Evolutionary conservation across 768 basidiomycete genomes (phyloP).

Genomic region (Artomyces pyxidatus): DNA sequence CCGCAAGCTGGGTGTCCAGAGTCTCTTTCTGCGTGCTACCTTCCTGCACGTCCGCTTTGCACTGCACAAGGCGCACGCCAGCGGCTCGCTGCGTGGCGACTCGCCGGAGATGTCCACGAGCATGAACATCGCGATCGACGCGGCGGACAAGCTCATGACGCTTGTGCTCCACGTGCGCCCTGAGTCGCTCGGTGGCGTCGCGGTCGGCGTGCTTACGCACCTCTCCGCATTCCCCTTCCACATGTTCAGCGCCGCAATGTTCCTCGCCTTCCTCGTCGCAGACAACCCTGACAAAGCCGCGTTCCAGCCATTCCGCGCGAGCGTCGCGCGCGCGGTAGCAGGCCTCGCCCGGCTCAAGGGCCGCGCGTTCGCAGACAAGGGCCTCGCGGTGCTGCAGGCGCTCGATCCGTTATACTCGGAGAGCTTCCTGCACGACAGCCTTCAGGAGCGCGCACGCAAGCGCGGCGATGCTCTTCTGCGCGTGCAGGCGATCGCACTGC

Average conservation of each 20-base stretch:
- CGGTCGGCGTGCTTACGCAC: slow-evolving; percentile 70
- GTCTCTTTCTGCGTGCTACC: slow-evolving; percentile 69
- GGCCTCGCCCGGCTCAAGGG: slow-evolving; percentile 61
- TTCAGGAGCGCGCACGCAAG: slow-evolving; percentile 49
- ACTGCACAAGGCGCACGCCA: slow-evolving; percentile 72
- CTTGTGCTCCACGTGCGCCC: slow-evolving; percentile 71
- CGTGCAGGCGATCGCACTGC: slow-evolving; percentile 54
- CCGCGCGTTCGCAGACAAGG: slow-evolving; percentile 66
- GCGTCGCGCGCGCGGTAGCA: slow-evolving; percentile 59
- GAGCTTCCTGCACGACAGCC: slow-evolving; percentile 42
- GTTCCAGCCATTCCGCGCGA: slow-evolving; percentile 65
- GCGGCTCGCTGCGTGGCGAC: slow-evolving; percentile 16
- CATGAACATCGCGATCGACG: slow-evolving; percentile 65
- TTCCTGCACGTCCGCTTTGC: slow-evolving; percentile 82
- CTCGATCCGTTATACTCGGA: slow-evolving; percentile 67
- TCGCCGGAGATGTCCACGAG: slow-evolving; percentile 28
- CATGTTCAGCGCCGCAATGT: slow-evolving; percentile 81
- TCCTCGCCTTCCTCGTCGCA: slow-evolving; percentile 85
- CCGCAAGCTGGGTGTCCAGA: slow-evolving; percentile 70
- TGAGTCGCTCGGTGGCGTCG: slow-evolving; percentile 62
- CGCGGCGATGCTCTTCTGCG: slow-evolving; percentile 70
- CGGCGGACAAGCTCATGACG: slow-evolving; percentile 71
- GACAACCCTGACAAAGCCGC: slow-evolving; percentile 75
- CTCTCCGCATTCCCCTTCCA: slow-evolving; percentile 83
- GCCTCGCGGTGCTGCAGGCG: slow-evolving; percentile 58